Evolutionary conservation across 805 yeast species (phyloP), one percentile per base, ranked within the genome.

Genomic region (Nakazawaea wyomingensis): DNA sequence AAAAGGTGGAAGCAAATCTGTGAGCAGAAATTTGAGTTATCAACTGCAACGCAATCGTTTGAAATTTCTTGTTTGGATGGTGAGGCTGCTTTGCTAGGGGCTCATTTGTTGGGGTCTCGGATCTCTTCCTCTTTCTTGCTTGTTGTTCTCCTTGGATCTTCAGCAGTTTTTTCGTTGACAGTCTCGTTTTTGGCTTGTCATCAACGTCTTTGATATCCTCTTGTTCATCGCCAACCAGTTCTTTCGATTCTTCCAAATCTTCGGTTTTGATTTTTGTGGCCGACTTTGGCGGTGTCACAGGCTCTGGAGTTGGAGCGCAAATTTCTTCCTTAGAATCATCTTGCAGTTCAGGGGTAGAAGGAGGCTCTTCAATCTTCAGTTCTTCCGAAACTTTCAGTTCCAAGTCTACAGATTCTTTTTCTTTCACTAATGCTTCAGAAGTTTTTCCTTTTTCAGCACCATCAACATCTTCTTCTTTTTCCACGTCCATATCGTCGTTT

Each of bases 1-100:
- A 56, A 56, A 86, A 86, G 44, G 85, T 80, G 0, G 89, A 80
- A 0, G 93, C 85, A 53, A 75, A 82, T 45, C 86, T 68, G 57
- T 84, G 82, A 1, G 86, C 79, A 30, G 82, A 73, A 7, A 85
- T 78, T 47, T 81, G 80, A 14, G 76, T 69, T 37, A 86, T 61
- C 26, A 86, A 64, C 35, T 82, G 84, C 6, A 72, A 64, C 0
- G 87, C 82, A 16, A 82, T 65, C 18, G 72, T 65, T 49, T 78
- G 84, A 59, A 85, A 80, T 49, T 79, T 67, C 54, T 80, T 79
- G 44, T 68, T 69, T 35, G 64, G 56, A 10, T 35, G 19, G 53
- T 9, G 46, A 16, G 27, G 50, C 47, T n/a, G 56, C 47, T 24
- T 50, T 29, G 34, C 14, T 2, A 42, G 45, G 13, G 41, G 32